These are phyloP conservation scores for Byssoonygena ceratinophila DNA, from an alignment of 2,329 filamentous ascomycete genomes.

Conservation along the genomic window DNA sequence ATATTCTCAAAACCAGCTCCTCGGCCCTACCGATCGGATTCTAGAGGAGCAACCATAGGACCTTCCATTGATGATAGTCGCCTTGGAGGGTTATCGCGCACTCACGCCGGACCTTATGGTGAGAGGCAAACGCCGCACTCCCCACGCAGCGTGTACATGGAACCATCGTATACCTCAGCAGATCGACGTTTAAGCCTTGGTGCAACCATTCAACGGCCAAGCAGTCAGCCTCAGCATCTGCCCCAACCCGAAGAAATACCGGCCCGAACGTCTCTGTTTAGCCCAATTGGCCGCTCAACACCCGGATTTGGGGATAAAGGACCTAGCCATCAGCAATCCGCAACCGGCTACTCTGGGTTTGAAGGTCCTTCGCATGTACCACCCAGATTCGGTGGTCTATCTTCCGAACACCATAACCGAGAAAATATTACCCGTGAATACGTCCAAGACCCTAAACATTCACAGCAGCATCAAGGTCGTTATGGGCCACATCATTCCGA, in stretches of 20 bases:
- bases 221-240: slow-evolving; percentile 29
- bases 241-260: slow-evolving; percentile 26
- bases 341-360: slow-evolving; percentile 24
- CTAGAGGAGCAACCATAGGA: slow-evolving; percentile 23
- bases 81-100: slow-evolving; percentile 26
- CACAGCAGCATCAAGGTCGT: slow-evolving; percentile 18
- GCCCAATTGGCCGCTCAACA: slow-evolving; percentile 25
- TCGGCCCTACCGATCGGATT: slow-evolving; percentile 31
- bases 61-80: slow-evolving; percentile 25
- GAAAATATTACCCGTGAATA: slow-evolving; percentile 29
- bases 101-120: slow-evolving; percentile 26
- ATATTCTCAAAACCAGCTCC: slow-evolving; percentile 42
- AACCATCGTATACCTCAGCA: slow-evolving; percentile 25
- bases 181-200: slow-evolving; percentile 36
- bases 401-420: slow-evolving; percentile 29
- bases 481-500: slow-evolving; percentile 28
- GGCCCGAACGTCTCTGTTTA: slow-evolving; percentile 28
- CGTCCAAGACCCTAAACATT: slow-evolving; percentile 25
- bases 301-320: slow-evolving; percentile 22
- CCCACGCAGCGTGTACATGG: slow-evolving; percentile 28
- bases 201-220: slow-evolving; percentile 35
- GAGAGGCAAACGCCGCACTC: slow-evolving; percentile 29
- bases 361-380: slow-evolving; percentile 24
- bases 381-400: slow-evolving; percentile 26
- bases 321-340: slow-evolving; percentile 19